Evolutionary conservation across 1,139 yeast species (phyloP), one percentile per base, ranked within the genome.

Genomic region (Sugiyamaella grinbergsii): DNA sequence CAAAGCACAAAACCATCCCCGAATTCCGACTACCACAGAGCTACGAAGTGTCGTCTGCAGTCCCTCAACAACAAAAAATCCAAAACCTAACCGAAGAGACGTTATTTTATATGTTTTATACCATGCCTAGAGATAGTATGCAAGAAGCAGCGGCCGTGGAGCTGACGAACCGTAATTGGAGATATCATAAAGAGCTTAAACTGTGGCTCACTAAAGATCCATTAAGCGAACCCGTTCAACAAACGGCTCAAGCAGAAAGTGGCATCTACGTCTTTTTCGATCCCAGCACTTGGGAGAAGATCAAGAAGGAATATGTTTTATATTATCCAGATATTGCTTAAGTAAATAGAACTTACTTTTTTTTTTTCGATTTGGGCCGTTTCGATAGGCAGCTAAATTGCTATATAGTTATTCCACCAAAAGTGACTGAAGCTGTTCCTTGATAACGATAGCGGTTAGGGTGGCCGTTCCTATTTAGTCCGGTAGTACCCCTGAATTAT

Each of bases 191-290:
- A 70, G 96, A 89, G 56, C 79, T 93, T 53, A 95, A 91, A 70
- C 90, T 94, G 44, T 94, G 98, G 98, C 74, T 94, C 54, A 93
- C 98, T 13, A 94, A 93, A 69, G 97, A 91, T 63, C 88, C 96
- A 36, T 80, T 82, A 62, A 83, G 85, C 56, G 98, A 93, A 66
- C 97, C 98, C 0, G 80, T 88, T 13, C 85, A 84, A 59, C 90
- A 89, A 51, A 81, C 89, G 26, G 85, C 83, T 49, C 87, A 86
- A 57, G 90, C 93, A 46, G 98, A 94, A 70, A 81, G 93, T 57
- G 98, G 98, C 1, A 85, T 91, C n/a, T 94, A 93, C 67, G 85
- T 91, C 42, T 93, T 94, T 68, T 94, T 94, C 67, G 98, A 94
- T 65, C 98, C 98, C 4, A 89, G 85, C 59, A 81, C 86, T 55